A percentile compares a stretch with the other conserved stretches of the same genome.
These are phyloP conservation scores for Conidiobolus incongruus DNA, from an alignment of 371 early-diverging fungal genomes.

Conservation along the genomic window DNA sequence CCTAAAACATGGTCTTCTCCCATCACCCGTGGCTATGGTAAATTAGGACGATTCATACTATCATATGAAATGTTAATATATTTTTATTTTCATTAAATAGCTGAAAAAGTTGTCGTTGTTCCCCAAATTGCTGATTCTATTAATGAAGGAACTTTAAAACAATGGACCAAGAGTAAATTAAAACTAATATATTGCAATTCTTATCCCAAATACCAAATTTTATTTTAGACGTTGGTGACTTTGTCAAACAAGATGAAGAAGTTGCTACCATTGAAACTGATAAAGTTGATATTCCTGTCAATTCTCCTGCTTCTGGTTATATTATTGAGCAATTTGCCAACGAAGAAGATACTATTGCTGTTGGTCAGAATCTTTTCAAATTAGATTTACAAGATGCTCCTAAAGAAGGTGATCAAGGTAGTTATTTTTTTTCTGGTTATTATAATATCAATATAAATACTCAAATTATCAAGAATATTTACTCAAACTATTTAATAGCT, in stretches of 20 bases:
- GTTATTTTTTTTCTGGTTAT: not conserved
- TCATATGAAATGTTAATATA: not conserved
- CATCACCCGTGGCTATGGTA: not conserved
- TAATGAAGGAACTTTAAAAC: constrained; percentile 85
- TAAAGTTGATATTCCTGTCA: constrained; percentile 90
- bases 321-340: constrained; percentile 64
- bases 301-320: constrained; percentile 76
- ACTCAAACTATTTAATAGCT: too few relatives aligned
- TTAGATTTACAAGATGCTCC: constrained; percentile 58
- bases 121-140: constrained; percentile 96
- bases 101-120: constrained; percentile 64
- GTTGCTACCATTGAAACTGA: constrained; percentile 95
- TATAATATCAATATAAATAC: not conserved
- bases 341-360: constrained; percentile 81
- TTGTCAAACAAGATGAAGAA: constrained; percentile 79
- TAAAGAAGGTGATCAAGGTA: constrained; percentile 20
- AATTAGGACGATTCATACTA: not conserved
- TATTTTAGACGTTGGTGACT: constrained; percentile 75
- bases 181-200: not conserved
- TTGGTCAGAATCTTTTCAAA: constrained; percentile 83
- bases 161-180: constrained; percentile 80
- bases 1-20: not conserved
- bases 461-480: constrained; percentile 7
- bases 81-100: constrained; percentile 12
- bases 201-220: not conserved